These are phyloP conservation scores for Polytrichum formosum DNA, from an alignment of 225 moss, liverwort and hornwort genomes.

Conservation along the genomic window DNA sequence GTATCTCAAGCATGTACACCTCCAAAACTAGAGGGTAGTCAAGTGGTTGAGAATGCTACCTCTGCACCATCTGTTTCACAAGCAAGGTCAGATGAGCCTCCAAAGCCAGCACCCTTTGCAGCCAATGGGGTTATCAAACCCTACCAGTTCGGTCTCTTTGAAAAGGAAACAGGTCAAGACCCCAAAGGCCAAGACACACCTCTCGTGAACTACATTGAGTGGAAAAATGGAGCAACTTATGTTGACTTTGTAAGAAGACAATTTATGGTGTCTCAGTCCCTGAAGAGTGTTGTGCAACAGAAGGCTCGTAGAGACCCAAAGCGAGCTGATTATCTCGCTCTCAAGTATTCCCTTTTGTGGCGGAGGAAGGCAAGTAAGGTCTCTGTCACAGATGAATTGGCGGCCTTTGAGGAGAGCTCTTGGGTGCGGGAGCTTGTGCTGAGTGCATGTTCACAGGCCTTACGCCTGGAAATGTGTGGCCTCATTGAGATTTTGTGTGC, in stretches of 20 bases:
- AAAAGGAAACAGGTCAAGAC: constrained; percentile 68
- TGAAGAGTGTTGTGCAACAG: constrained; percentile 51
- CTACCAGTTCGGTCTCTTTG: constrained; percentile 45
- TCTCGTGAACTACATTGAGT: constrained; percentile 76
- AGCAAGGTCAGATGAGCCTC: constrained; percentile 45
- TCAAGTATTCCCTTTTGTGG: constrained; percentile 90
- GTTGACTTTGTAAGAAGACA: constrained; percentile 80
- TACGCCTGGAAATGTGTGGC: constrained; percentile 96
- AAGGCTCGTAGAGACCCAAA: constrained; percentile 69
- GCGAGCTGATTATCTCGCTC: constrained; percentile 75
- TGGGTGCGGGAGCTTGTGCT: constrained; percentile 98
- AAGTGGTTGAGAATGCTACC: constrained; percentile 33
- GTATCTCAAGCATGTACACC: constrained; percentile 98
- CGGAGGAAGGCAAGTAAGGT: constrained; percentile 81
- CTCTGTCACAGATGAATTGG: constrained; percentile 83
- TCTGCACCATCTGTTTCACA: constrained; percentile 49
- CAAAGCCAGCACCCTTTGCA: constrained; percentile 47
- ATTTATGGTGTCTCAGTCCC: constrained; percentile 65
- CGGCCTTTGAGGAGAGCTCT: constrained; percentile 98
- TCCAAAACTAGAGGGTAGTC: constrained; percentile 63
- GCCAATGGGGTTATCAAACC: constrained; percentile 48
- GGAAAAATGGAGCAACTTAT: constrained; percentile 95
- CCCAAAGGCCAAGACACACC: constrained; percentile 64
- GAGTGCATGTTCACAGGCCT: constrained; percentile 98
- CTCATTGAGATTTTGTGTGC: constrained; percentile 92